Conservation (phyloP, 768 basidiomycete genomes). For the Panus rudis region DNA sequence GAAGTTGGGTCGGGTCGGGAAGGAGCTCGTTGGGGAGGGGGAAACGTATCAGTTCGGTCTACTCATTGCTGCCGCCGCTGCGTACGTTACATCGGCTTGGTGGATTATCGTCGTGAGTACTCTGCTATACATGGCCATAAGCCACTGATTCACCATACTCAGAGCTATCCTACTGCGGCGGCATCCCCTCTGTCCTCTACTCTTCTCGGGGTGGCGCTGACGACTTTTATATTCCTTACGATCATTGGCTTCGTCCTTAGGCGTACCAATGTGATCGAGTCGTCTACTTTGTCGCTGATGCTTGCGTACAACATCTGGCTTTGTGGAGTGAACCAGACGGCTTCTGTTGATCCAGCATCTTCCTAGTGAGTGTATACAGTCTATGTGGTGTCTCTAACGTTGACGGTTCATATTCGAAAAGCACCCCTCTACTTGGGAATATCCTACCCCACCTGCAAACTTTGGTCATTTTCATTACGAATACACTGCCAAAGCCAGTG, state of each 20-base stretch:
- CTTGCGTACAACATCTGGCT: conserved; percentile 90
- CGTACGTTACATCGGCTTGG: conserved; percentile 79
- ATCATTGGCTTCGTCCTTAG: conserved; percentile 85
- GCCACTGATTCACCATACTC: conserved; percentile 7
- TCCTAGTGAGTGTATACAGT: conserved; percentile 53
- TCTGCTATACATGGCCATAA: background rate
- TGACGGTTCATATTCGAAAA: conserved; percentile 21
- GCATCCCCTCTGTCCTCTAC: conserved; percentile 84
- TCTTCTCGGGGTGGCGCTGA: conserved; percentile 79
- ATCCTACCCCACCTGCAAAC: conserved; percentile 78
- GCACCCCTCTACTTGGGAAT: conserved; percentile 70
- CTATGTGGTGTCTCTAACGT: background rate
- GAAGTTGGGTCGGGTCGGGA: conserved; percentile 72
- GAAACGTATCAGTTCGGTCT: conserved; percentile 74
- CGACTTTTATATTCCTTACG: conserved; percentile 85
- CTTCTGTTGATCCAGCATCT: conserved; percentile 65
- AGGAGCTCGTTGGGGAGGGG: conserved; percentile 61
- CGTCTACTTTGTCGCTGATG: conserved; percentile 79
- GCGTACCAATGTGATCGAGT: conserved; percentile 90
- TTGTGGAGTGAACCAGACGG: conserved; percentile 71
- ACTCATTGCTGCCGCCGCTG: conserved; percentile 67
- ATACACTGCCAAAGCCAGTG: conserved; percentile 81
- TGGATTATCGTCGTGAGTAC: conserved; percentile 75
- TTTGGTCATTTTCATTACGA: conserved; percentile 71
- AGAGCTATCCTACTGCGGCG: conserved; percentile 81